Conservation (phyloP, 2,329 filamentous ascomycete species). For the Westerdykella ornata region DNA sequence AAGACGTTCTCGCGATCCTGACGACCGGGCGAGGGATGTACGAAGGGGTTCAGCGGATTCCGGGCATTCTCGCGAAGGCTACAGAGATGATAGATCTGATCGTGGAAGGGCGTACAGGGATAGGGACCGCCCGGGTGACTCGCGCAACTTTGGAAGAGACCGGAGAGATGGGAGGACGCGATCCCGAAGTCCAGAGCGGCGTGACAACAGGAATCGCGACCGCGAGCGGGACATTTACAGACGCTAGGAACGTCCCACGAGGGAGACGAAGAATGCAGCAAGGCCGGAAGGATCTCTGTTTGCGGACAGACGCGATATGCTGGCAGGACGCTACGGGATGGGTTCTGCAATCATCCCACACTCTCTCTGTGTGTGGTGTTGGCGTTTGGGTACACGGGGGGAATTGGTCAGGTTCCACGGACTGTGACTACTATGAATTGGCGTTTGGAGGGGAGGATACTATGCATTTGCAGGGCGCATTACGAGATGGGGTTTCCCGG, state of each 20-base stretch:
- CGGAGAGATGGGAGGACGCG: constrained; percentile 29
- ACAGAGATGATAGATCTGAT: constrained; percentile 22
- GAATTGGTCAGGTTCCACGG: neutral
- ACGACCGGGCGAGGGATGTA: constrained; percentile 25
- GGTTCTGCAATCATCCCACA: neutral
- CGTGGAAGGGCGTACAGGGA: constrained; percentile 24
- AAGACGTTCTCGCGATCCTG: constrained; percentile 30
- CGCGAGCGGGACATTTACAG: constrained; percentile 28
- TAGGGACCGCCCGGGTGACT: constrained; percentile 17
- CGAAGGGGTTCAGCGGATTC: constrained; percentile 31
- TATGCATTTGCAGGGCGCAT: neutral
- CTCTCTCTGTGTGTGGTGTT: neutral
- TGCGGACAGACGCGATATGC: neutral
- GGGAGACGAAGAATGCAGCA: neutral
- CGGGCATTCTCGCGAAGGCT: constrained; percentile 30
- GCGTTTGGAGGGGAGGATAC: neutral
- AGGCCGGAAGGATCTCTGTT: neutral
- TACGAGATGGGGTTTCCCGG: too few relatives aligned
- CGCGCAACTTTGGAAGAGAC: constrained; percentile 21
- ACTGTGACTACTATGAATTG: neutral
- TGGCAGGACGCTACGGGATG: neutral
- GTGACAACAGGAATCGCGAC: constrained; percentile 17
- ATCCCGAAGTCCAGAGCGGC: constrained; percentile 32
- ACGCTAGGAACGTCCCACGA: constrained; percentile 1
- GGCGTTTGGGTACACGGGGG: neutral